Conservation (phyloP, 345 rosid species). For the Murraya paniculata region DNA sequence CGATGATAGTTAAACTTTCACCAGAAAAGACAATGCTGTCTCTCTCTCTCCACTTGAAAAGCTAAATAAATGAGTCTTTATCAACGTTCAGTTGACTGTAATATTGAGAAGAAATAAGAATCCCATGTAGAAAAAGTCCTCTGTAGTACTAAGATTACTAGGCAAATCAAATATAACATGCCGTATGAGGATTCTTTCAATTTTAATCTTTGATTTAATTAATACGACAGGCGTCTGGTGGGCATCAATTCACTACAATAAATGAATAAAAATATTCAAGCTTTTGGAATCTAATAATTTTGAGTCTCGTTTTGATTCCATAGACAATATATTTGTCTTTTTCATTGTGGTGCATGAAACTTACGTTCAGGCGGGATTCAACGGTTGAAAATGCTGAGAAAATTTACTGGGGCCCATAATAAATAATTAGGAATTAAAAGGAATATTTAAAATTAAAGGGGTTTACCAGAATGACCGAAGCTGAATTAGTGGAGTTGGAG, state of each 20-base stretch:
- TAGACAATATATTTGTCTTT: constrained; percentile 5
- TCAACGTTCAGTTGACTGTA: not conserved
- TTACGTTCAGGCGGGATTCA: not conserved
- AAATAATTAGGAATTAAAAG: not conserved
- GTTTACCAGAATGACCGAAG: not conserved
- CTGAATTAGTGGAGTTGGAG: not conserved
- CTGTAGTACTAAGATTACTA: not conserved
- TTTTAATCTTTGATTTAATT: not conserved
- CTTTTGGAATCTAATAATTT: constrained; percentile 3
- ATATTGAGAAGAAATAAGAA: not conserved
- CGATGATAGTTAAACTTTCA: not conserved
- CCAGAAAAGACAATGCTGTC: not conserved
- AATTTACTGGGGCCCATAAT: not conserved
- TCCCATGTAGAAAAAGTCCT: not conserved
- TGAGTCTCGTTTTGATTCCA: constrained; percentile 4
- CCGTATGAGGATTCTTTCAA: not conserved
- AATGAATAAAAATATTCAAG: not conserved
- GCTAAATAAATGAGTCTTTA: not conserved
- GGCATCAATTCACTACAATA: not conserved
- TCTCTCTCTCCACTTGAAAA: too few species aligned
- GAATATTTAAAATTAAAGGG: not conserved
- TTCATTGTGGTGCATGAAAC: not conserved
- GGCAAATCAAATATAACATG: not conserved
- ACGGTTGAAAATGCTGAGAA: not conserved
- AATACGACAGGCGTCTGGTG: not conserved